These are phyloP conservation scores for Lindgomyces ingoldianus DNA, from an alignment of 495 filamentous ascomycete species.

Conservation along the genomic window DNA sequence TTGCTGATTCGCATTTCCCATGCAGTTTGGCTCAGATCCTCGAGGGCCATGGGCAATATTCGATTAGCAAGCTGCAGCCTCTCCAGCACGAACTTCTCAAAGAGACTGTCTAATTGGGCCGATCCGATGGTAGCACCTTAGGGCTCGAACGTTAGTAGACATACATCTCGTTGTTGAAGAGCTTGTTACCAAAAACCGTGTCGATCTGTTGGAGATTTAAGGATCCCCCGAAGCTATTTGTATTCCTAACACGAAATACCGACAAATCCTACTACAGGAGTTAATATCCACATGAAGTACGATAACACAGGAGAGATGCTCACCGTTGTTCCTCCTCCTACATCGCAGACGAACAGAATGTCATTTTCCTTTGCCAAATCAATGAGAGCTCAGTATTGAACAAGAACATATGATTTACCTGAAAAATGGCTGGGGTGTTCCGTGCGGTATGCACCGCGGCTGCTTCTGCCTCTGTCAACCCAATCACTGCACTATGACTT, in stretches of 20 bases:
- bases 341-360: conserved; percentile 55
- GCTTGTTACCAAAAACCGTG: conserved; percentile 37
- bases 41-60: conserved; percentile 13
- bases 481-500: conserved; percentile 55
- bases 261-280: conserved; percentile 34
- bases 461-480: conserved; percentile 67
- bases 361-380: conserved; percentile 50
- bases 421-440: conserved; percentile 39
- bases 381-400: neutral
- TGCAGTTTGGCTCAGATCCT: conserved; percentile 28
- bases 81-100: conserved; percentile 29
- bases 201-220: conserved; percentile 43
- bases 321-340: conserved; percentile 55
- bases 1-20: conserved; percentile 38
- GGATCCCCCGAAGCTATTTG: conserved; percentile 23
- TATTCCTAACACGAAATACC: conserved; percentile 34
- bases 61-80: conserved; percentile 30
- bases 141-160: too few species aligned
- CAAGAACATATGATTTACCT: neutral
- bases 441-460: conserved; percentile 59
- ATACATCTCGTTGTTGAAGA: too few species aligned
- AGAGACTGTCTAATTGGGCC: conserved; percentile 33
- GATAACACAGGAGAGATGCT: neutral
- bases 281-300: too few species aligned
- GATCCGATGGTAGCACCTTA: conserved; percentile 36